A percentile compares a stretch with the other conserved stretches of the same genome.
Evolutionary conservation across 129 eudicot genomes (phyloP).

Genomic region (Pittosporum tobira): DNA sequence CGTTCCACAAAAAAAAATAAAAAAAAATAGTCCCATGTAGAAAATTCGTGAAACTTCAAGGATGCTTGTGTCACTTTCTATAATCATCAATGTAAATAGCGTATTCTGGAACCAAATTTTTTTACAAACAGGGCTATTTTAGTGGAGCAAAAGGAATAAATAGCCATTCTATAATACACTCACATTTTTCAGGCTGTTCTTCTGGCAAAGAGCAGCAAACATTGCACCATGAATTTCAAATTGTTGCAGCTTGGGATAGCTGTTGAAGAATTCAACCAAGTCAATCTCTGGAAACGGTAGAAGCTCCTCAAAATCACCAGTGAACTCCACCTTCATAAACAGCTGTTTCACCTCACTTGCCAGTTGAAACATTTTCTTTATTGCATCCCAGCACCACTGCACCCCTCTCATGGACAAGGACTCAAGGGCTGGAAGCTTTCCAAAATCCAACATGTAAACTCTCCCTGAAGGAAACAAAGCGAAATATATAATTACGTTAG

Average conservation of each 20-base stretch:
- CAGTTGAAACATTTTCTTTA: constrained; percentile 72
- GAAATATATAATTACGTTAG: background rate
- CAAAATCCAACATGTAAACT: constrained; percentile 74
- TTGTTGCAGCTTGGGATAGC: constrained; percentile 65
- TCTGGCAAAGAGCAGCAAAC: constrained; percentile 99
- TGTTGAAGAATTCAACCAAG: constrained; percentile 80
- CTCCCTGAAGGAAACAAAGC: constrained; percentile 39
- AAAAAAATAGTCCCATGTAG: no score
- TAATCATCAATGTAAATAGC: no score
- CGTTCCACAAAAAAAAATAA: background rate
- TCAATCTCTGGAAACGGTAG: constrained; percentile 93
- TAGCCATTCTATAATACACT: constrained; percentile 14
- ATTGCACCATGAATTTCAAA: constrained; percentile 94
- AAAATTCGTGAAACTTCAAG: no score
- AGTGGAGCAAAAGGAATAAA: no score
- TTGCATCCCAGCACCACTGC: constrained; percentile 95
- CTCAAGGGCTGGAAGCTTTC: constrained; percentile 68
- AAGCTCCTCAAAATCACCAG: constrained; percentile 73
- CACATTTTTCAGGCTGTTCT: constrained; percentile 78
- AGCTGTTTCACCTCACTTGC: constrained; percentile 84
- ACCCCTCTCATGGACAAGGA: constrained; percentile 74
- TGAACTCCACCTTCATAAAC: constrained; percentile 87
- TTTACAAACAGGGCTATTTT: no score
- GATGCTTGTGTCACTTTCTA: no score
- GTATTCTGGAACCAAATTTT: no score